These are phyloP conservation scores for Didymella keratinophila DNA, from an alignment of 2,329 filamentous ascomycete species.

Conservation along the genomic window DNA sequence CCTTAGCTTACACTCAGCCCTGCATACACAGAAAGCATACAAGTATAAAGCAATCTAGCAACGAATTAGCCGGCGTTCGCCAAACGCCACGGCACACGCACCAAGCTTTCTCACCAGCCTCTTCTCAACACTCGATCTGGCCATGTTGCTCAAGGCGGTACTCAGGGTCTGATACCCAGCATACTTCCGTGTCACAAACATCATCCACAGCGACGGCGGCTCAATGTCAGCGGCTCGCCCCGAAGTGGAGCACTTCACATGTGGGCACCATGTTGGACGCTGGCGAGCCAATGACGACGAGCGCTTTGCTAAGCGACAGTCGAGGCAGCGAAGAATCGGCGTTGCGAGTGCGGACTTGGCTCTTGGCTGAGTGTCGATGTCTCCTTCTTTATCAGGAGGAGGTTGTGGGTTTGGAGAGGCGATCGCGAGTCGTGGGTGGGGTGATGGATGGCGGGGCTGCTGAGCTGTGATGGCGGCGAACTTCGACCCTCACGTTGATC, in stretches of 20 bases:
- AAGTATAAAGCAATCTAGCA: constrained; percentile 39
- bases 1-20: not conserved
- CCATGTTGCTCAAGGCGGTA: constrained; percentile 9
- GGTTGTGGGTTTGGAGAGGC: constrained; percentile 1
- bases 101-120: constrained; percentile 40
- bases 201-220: not conserved
- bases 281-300: constrained; percentile 27
- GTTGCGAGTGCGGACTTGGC: constrained; percentile 15
- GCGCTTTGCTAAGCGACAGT: constrained; percentile 30
- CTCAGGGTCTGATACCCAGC: constrained; percentile 8
- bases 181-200: constrained; percentile 16
- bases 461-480: not conserved
- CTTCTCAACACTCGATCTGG: constrained; percentile 26
- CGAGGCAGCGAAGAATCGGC: constrained; percentile 2
- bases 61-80: constrained; percentile 3
- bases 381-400: constrained; percentile 2
- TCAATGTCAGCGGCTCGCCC: constrained; percentile 10
- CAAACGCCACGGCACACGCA: constrained; percentile 2
- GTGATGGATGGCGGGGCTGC: not conserved
- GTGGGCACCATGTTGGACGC: constrained; percentile 30
- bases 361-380: constrained; percentile 11
- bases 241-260: constrained; percentile 17
- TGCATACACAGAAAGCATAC: constrained; percentile 8
- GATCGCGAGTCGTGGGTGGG: not conserved
- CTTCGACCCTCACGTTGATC: not conserved